Base-by-base conservation (phyloP, 2,329 filamentous ascomycete genomes). In the Tricladium varicosporioides region DNA sequence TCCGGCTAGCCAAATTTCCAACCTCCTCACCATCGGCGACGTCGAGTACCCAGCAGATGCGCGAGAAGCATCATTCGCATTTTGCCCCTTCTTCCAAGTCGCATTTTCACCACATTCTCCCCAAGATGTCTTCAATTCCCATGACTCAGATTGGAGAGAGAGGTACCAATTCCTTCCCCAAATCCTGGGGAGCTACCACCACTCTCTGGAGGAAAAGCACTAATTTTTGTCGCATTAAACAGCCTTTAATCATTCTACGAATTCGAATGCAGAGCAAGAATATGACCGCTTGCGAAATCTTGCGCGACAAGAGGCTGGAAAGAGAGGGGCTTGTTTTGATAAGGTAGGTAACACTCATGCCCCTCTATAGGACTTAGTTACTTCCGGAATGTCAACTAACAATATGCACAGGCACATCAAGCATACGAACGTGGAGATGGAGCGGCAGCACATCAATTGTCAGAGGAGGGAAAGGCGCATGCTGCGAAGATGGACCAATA, bases 261-360 rank as follows among this genome's bases (percentile, higher is more conserved):
- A 83, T 69, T 77, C 77, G 65, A 81, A 86, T 58, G 79, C 84
- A 54, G 92, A 97, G 78, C 84, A 81, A 65, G 92, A 97, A 76
- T 97, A 97, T 74, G 92, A 97, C 72, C 89, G 91, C 53, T 82
- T 97, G 46, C 91, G 94, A 68, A 86, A 88, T 65, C 81, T 92
- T 15, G 94, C 93, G 15, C 86, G 90, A 62, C 80, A 85, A 67
- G 92, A 96, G 78, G 91, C 88, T 57, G 77, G 80, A 51, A 91
- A 94, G 76, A 88, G 91, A 65, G 84, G 84, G 62, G 80, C 82
- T 52, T 96, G 89, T 76, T 92, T 92, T 69, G 84, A 91, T 62
- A 79, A 80, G 69, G 87, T 90, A 77, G 54, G 77, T 58, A 2
- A 54, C 50, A n/a, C 44, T 47, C 13, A 40, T 22, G 33, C 19